A percentile compares a stretch with the other conserved stretches of the same genome.
Evolutionary conservation across 208 protist species (phyloP).

Genomic region (Tritrichomonas musculus): DNA sequence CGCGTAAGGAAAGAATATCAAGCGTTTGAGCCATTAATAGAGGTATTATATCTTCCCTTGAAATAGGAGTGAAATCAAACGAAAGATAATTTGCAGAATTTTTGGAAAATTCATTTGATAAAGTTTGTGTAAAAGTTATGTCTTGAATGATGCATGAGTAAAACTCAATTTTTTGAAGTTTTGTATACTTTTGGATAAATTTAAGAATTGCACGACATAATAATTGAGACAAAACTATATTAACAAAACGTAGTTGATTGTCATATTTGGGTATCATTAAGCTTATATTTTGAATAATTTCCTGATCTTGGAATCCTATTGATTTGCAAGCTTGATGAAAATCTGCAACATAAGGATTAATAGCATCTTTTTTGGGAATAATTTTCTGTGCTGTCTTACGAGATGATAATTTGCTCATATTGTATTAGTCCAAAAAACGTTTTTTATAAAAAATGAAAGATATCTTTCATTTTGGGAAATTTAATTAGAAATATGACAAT

Average conservation of each 20-base stretch:
- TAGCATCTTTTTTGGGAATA: too few species aligned
- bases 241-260: not conserved
- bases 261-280: not conserved
- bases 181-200: not conserved
- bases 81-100: not conserved
- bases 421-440: too few species aligned
- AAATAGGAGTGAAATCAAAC: not conserved
- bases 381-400: not conserved
- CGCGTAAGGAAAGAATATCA: not conserved
- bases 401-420: too few species aligned
- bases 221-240: not conserved
- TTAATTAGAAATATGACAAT: too few species aligned
- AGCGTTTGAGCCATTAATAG: not conserved
- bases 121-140: not conserved
- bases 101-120: not conserved
- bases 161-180: not conserved
- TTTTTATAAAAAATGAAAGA: too few species aligned
- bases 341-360: conserved; percentile 25
- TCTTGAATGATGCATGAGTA: not conserved
- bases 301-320: not conserved
- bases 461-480: too few species aligned
- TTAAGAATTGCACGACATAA: not conserved
- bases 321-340: not conserved
- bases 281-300: not conserved
- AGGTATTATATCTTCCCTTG: not conserved